Base-by-base conservation (phyloP, 202 grass and related monocot species). In the Sporobolus alterniflorus region DNA sequence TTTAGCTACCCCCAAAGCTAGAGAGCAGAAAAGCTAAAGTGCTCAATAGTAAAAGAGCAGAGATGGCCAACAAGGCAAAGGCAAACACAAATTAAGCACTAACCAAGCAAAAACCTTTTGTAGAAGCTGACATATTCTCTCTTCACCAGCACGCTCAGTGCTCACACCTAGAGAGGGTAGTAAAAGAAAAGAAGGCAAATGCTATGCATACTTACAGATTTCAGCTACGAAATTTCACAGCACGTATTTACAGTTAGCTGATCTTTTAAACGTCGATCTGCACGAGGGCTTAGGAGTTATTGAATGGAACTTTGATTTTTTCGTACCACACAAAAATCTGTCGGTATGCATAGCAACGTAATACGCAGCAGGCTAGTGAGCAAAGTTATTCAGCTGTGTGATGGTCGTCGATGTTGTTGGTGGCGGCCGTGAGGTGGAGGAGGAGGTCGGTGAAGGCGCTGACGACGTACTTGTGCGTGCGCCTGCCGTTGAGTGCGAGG, bases 381-480 rank as follows among this genome's bases (percentile, higher is more conserved):
- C 18, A 31, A 40, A 32, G n/a, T n/a, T n/a, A n/a, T 13, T 25
- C 57, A 64, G 3, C 64, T 22, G 26, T 56, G 75, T 60, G 83
- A 11, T 74, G 62, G 31, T 69, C 60, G 41, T 68, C 75, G 55
- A 64, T 60, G 59, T 63, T 70, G 60, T 31, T 61, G n/a, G 61
- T 26, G 42, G 10, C 57, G 60, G 81, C 52, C 63, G 82, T 90
- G 80, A 93, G 84, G 54, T 85, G 89, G 65, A 93, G 91, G 67
- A 98, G 90, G 84, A 98, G 93, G 73, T 98, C 96, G 57, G 89
- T 89, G 84, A 98, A 96, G 66, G 96, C 96, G 84, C 93, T 92
- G 49, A 93, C 80, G 89, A 98, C 75, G 82, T 94, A 98, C 78
- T 91, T 90, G 83, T 98, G 93, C 36, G 96, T 73, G 46, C 88